Evolutionary conservation across 2,329 filamentous ascomycete genomes (phyloP).

Genomic region (Pyrenophora tritici-repentis): DNA sequence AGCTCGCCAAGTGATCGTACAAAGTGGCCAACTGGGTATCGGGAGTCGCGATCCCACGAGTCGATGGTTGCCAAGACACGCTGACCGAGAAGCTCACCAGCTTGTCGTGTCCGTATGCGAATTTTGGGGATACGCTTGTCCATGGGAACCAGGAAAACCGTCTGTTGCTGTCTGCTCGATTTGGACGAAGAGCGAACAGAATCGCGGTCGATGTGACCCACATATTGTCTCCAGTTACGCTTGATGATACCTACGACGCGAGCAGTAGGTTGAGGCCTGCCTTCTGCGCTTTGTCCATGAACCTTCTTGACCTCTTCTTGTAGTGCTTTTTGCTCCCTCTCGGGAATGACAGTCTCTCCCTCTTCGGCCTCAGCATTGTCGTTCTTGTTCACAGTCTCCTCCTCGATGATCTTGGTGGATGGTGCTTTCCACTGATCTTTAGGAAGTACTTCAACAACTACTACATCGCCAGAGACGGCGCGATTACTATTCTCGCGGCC

Average conservation of each 20-base stretch:
- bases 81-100: conserved; percentile 85
- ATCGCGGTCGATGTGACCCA: conserved; percentile 89
- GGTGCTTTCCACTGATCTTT: conserved; percentile 97
- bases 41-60: conserved; percentile 89
- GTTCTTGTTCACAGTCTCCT: conserved; percentile 87
- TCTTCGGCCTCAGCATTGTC: conserved; percentile 90
- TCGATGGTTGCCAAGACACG: conserved; percentile 92
- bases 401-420: conserved; percentile 93
- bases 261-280: conserved; percentile 84
- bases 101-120: conserved; percentile 86
- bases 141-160: conserved; percentile 95
- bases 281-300: conserved; percentile 76
- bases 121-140: conserved; percentile 98
- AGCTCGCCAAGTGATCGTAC: conserved; percentile 90
- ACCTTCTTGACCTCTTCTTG: conserved; percentile 90
- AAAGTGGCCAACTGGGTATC: conserved; percentile 92
- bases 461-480: conserved; percentile 86
- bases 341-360: conserved; percentile 74
- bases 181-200: conserved; percentile 75
- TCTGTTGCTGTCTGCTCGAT: conserved; percentile 84
- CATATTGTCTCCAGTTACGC: conserved; percentile 97
- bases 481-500: conserved; percentile 96
- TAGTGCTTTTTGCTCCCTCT: conserved; percentile 81
- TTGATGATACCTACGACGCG: conserved; percentile 91
- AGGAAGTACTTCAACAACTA: conserved; percentile 90